Base-by-base conservation (phyloP, 1,284 basidiomycete genomes). In the Cerrena zonata region DNA sequence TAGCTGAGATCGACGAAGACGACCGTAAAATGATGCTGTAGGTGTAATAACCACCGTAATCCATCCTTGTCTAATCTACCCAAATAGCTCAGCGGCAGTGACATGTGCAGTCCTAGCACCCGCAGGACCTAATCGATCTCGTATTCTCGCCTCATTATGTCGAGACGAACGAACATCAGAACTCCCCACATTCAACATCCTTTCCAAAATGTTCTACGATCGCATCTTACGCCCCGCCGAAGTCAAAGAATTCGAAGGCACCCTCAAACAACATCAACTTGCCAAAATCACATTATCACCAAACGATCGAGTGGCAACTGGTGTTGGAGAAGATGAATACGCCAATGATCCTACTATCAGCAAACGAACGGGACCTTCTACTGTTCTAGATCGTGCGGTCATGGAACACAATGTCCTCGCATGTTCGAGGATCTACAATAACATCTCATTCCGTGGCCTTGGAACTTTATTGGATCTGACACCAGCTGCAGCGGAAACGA, bases 321-420 rank as follows among this genome's bases (percentile, higher is more conserved):
- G 75, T 5, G 74, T 77, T 43, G 74, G 77, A 45, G 77, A 80
- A 34, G 80, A 74, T 46, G 66, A 68, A 21, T 66, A 65, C 15
- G 61, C 61, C 21, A 65, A 68, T 53, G 74, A 72, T 48, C 71
- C 79, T 4, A 74, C 71, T 42, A 76, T 74, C 48, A 88, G 86
- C 71, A 91, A 78, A 53, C 79, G 89, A 49, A 89, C 82, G 30
- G 90, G 89, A 0, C 94, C 95, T 1, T 86, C 90, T 4, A 98
- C 93, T 7, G 94, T 99, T n/a, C 79, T 99, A 26, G 95, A 98
- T 66, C 82, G 94, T 46, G 96, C 96, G 2, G 91, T 99, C 44
- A 91, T 98, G 82, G 95, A 99, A 66, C 96, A 99, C 71, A 99
- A 99, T 66, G 76, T 99, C 15, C 81, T 96, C 53, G 92, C 94